Evolutionary conservation across 2,329 filamentous ascomycete genomes (phyloP).

Genomic region (Colletotrichum sp.): DNA sequence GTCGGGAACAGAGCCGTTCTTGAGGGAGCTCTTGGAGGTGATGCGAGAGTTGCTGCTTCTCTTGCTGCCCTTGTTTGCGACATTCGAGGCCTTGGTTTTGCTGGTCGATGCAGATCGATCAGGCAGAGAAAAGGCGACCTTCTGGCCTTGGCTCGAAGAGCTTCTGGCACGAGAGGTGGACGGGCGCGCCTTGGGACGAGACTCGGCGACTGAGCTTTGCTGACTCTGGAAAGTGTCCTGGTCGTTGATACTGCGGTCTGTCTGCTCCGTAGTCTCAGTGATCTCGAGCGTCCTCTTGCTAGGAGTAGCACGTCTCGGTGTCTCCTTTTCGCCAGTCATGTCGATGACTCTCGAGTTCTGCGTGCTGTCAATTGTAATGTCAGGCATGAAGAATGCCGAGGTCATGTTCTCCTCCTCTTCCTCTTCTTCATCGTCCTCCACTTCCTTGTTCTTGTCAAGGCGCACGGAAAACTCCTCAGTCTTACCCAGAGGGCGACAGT

Average conservation of each 20-base stretch:
- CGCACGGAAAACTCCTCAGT: constrained; percentile 37
- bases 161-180: constrained; percentile 1
- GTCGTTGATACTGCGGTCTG: constrained; percentile 25
- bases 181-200: constrained; percentile 27
- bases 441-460: constrained; percentile 34
- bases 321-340: constrained; percentile 12
- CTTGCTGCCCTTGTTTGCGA: constrained; percentile 49
- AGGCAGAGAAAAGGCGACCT: constrained; percentile 48
- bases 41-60: constrained; percentile 32
- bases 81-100: constrained; percentile 30
- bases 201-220: constrained; percentile 24
- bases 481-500: constrained; percentile 42
- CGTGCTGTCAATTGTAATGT: constrained; percentile 58
- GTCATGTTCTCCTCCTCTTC: constrained; percentile 55
- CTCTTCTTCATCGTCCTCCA: constrained; percentile 26
- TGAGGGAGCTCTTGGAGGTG: constrained; percentile 17
- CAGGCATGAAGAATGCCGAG: constrained; percentile 63
- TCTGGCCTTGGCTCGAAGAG: constrained; percentile 31
- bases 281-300: constrained; percentile 33
- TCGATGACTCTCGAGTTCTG: constrained; percentile 30
- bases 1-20: constrained; percentile 4
- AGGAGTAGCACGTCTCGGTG: constrained; percentile 29
- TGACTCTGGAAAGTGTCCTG: constrained; percentile 24
- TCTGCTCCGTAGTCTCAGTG: constrained; percentile 32
- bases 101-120: constrained; percentile 32